Evolutionary conservation across 1,284 basidiomycete genomes (phyloP), one percentile per base, ranked within the genome.

Genomic region (Pseudozyma hubeiensis): DNA sequence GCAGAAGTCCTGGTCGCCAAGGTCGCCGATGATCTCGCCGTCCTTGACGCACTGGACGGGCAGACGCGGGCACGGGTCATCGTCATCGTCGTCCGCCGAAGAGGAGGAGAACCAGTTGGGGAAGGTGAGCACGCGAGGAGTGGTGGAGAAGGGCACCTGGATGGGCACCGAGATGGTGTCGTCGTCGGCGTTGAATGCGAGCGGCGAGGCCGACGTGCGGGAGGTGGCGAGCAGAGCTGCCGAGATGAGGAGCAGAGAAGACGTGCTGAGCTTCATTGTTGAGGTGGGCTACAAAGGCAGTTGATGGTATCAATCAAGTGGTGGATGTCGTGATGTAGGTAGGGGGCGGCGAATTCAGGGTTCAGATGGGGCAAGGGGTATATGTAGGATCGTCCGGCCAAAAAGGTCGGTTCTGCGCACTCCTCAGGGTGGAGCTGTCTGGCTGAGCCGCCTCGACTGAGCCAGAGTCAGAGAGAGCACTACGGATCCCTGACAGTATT

Each of bases 121-220:
- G 46, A 75, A 55, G 9, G 64, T 70, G 17, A 75, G 41, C 13
- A 71, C 16, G 5, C 60, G 64, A 6, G 58, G 59, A 1, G 57
- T 53, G 24, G 58, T 57, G 5, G 62, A 64, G 30, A 78, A 75
- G 31, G 64, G 64, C 4, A 72, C 53, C 37, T 78, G 76, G 57
- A 63, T 76, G n/a, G 76, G 73, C 1, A 75, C 66, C 34, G 56
- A 69, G 37, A 72, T 72, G 35, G 35, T 24, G 35, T 73, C 60
- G 40, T 64, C 60, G 29, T 64, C 54, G 4, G 65, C 64, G 57
- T 73, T 68, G 54, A 67, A 68, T 0, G 61, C 64, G 1, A 73
- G 44, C 11, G 70, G 70, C 29, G 64, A 64, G 16, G 57, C 64
- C 19, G 39, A 52, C 4, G 53, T 14, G 43, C 19, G 19, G 16